These are phyloP conservation scores for Filobasidium uniguttulatum DNA, from an alignment of 1,284 basidiomycete genomes.

Conservation along the genomic window DNA sequence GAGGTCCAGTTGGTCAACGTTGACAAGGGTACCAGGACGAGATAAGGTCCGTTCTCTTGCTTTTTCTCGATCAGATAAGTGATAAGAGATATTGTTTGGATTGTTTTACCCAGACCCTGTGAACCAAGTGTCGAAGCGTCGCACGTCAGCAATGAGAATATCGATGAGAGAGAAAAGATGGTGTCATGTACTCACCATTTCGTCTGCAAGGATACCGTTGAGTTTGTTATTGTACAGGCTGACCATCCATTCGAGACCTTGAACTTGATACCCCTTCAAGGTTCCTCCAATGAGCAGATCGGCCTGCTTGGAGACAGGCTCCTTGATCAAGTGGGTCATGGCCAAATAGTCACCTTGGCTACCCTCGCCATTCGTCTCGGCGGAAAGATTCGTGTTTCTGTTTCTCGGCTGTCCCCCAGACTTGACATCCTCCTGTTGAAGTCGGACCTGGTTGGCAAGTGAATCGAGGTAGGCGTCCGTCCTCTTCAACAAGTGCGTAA, in stretches of 20 bases:
- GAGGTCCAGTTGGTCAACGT: conserved; percentile 98
- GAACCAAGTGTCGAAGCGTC: conserved; percentile 42
- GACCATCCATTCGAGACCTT: conserved; percentile 96
- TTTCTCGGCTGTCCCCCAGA: conserved; percentile 34
- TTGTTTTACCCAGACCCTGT: conserved; percentile 90
- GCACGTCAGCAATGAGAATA: conserved; percentile 88
- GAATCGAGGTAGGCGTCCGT: conserved; percentile 93
- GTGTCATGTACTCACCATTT: conserved; percentile 52
- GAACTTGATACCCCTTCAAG: conserved; percentile 88
- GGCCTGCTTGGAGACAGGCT: conserved; percentile 76
- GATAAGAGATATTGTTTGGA: conserved; percentile 90
- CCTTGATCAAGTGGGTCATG: conserved; percentile 84
- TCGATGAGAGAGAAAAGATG: conserved; percentile 52
- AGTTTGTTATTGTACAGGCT: conserved; percentile 80
- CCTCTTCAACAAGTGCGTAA: conserved; percentile 88
- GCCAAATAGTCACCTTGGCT: conserved; percentile 90
- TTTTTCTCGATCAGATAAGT: conserved; percentile 92
- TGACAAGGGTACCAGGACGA: conserved; percentile 94
- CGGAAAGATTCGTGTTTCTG: conserved; percentile 40
- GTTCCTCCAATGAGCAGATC: conserved; percentile 62
- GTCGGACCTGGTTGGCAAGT: conserved; percentile 83
- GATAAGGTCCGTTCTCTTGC: conserved; percentile 82
- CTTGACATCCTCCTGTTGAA: conserved; percentile 72
- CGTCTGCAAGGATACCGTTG: conserved; percentile 85
- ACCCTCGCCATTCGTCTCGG: conserved; percentile 62